Conservation (phyloP, 495 filamentous ascomycete species). For the Aspergillus mulundensis region DNA sequence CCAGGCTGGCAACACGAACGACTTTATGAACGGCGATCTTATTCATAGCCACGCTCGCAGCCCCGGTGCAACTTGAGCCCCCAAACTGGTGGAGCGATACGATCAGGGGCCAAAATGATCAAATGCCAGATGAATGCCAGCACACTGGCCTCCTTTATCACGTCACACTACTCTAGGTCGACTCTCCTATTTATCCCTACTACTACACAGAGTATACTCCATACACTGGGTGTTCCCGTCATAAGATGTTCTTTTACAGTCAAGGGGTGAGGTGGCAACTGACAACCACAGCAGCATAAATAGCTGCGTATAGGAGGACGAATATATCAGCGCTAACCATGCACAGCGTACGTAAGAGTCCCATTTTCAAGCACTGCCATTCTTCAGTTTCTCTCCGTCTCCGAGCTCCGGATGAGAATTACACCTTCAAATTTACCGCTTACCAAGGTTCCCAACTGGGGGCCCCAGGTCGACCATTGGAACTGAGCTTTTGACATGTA, state of each 20-base stretch:
- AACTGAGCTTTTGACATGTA: not conserved
- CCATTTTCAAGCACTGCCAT: constrained; percentile 7
- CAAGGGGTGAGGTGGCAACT: not conserved
- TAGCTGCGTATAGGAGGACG: constrained; percentile 2
- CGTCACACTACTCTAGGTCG: not conserved
- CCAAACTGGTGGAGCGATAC: not conserved
- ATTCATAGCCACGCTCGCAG: not conserved
- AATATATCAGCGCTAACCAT: not conserved
- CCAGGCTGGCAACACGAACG: not conserved
- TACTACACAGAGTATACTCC: no score
- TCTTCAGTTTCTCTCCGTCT: no score
- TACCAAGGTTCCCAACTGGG: constrained; percentile 1
- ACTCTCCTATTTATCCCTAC: no score
- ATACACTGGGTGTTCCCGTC: no score
- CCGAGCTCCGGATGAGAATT: no score
- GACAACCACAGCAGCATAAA: not conserved
- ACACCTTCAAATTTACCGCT: not conserved
- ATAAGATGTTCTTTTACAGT: not conserved
- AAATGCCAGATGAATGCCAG: not conserved
- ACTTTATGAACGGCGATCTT: no score
- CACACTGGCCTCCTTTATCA: not conserved
- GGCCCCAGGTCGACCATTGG: not conserved
- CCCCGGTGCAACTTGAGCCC: not conserved
- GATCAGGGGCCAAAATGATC: not conserved
- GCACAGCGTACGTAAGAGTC: constrained; percentile 3